phyloP scores from a whole-genome alignment of 2,329 filamentous ascomycete species.

The Colletotrichum cordylinicola region DNA sequence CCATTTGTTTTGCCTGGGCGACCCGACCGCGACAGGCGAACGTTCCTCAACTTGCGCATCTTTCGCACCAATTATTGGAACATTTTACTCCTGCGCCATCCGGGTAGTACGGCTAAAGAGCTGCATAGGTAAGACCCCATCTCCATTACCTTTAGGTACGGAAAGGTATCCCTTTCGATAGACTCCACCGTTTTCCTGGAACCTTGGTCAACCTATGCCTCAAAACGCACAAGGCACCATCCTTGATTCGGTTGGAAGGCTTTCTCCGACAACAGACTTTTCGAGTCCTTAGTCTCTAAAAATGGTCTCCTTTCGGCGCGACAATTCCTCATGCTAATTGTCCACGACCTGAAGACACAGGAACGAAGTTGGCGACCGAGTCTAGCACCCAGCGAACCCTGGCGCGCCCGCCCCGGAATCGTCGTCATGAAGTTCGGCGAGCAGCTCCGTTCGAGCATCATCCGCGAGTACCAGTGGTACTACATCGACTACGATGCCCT shows the following conservation, averaged over 20 bases:
- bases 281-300: constrained; percentile 15
- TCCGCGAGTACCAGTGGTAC: constrained; percentile 97
- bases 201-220: neutral
- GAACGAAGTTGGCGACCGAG: constrained; percentile 46
- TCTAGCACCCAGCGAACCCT: constrained; percentile 28
- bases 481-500: constrained; percentile 98
- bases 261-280: neutral
- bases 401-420: constrained; percentile 52
- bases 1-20: constrained; percentile 15
- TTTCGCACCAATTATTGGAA: neutral
- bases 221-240: neutral
- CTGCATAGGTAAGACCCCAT: constrained; percentile 11
- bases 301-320: constrained; percentile 1
- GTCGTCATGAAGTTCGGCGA: constrained; percentile 88
- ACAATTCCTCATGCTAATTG: constrained; percentile 52
- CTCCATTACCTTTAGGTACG: neutral
- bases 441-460: constrained; percentile 93
- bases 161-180: neutral
- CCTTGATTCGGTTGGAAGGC: neutral
- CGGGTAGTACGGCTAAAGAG: neutral
- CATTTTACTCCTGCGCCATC: neutral
- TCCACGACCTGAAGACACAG: constrained; percentile 53
- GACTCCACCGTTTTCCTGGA: neutral
- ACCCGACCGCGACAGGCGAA: constrained; percentile 14
- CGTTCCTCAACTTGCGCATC: neutral